Base-by-base conservation (phyloP, 148 eudicot species). In the Camellia granthamiana region DNA sequence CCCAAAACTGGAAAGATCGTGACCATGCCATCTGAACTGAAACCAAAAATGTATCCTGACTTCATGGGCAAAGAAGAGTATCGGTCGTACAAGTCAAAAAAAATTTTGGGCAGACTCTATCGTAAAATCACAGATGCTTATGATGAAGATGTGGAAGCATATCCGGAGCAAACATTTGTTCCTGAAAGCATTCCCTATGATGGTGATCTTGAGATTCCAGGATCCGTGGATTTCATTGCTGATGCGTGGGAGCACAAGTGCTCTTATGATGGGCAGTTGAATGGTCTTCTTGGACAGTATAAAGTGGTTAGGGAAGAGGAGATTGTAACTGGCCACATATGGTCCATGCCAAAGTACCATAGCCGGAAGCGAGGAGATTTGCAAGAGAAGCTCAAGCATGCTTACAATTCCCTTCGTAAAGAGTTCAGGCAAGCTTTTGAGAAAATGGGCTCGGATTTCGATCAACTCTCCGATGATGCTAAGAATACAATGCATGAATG, bases 31-130 rank as follows among this genome's bases (percentile, higher is more conserved):
- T 58, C 74, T n/a, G 85, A 89, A 0, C 84, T 93, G 1, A 95
- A 82, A 79, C 97, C 99, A n/a, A 93, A 95, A 78, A 61, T 87
- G 82, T 93, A 95, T 80, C 99, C 99, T 0, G 99, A 95, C 85
- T 95, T 93, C 80, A 95, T 95, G 99, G 97, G 92, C 38, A 95
- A 93, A 82, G 88, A 92, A n/a, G 89, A 88, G 0, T 84, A 77
- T 43, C 93, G 88, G 15, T 66, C 97, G 0, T 95, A 95, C 87
- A 77, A 79, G 63, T 95, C 99, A 2, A 78, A 70, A 21, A 95
- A 86, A 80, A 90, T 95, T 19, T 74, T 95, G 46, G 99, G 99
- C 16, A 90, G 81, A 70, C 73, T 95, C 12, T 95, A 95, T 67
- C 85, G 95, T 44, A 82, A 78, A 71, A 88, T 93, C 44, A 85